Evolutionary conservation across 306 rosid genomes (phyloP), one percentile per base, ranked within the genome.

Genomic region (Mimosa bimucronata): DNA sequence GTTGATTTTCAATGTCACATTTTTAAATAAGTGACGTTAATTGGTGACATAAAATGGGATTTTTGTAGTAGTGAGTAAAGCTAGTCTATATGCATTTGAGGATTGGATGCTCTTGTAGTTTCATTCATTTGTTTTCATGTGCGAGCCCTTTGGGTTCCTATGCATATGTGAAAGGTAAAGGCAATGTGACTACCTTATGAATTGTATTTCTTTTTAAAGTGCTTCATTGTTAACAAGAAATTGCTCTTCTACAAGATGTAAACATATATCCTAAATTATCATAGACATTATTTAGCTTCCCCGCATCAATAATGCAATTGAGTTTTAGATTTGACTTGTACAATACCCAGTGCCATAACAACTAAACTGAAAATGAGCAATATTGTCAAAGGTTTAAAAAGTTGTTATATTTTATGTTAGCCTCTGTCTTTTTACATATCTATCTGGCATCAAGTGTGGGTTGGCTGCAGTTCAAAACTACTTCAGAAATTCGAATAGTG

Each of bases 91-190:
- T 68, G 44, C 30, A 40, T 67, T 57, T 28, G 30, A 18, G 21
- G 6, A 80, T 73, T 16, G 23, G 30, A 70, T 41, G 34, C 9
- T 44, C 13, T 52, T 25, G 19, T 64, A 62, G 73, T 45, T n/a
- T 66, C 58, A 14, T 48, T 71, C 18, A 13, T 66, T 14, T 77
- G 26, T 66, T 75, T 71, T 62, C 16, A 64, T 52, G 67, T 68
- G 76, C 44, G 44, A n/a, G n/a, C 52, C 46, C 58, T 71, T 41
- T 71, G 58, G 64, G 69, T 78, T 73, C 74, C 60, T 81, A 21
- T 34, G 57, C 71, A 14, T 13, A 50, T 77, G 37, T 19, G 60
- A 7, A 53, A 53, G 8, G 26, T 25, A 7, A 53, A 53, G 4
- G 10, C 60, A 6, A 53, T n/a, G 25, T 19, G 60, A 50, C 21